These are phyloP conservation scores for Acephala macrosclerotiorum DNA, from an alignment of 2,329 filamentous ascomycete species.

Conservation along the genomic window DNA sequence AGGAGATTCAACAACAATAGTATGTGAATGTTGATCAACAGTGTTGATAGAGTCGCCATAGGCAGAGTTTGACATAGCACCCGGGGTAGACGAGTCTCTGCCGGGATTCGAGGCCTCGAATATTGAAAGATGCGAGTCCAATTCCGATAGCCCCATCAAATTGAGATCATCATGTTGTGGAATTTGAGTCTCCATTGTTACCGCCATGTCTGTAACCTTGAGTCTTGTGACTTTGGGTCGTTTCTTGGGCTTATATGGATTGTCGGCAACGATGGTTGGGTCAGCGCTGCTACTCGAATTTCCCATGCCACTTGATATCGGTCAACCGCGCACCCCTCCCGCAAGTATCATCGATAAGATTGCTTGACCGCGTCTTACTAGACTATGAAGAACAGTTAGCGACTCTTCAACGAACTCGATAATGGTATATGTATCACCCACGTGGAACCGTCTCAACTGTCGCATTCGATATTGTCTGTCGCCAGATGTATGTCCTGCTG, in stretches of 20 bases:
- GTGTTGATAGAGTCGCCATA: constrained; percentile 37
- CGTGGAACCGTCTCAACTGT: constrained; percentile 44
- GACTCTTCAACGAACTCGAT: constrained; percentile 32
- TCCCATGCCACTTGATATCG: constrained; percentile 40
- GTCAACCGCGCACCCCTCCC: constrained; percentile 35
- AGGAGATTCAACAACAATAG: constrained; percentile 40
- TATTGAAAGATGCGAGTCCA: constrained; percentile 47
- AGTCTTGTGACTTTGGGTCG: constrained; percentile 46
- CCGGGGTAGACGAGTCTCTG: constrained; percentile 40
- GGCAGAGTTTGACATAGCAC: constrained; percentile 39
- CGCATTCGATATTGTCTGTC: constrained; percentile 38
- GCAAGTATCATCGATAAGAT: constrained; percentile 34
- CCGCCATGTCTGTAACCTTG: constrained; percentile 45
- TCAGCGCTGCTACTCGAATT: constrained; percentile 39
- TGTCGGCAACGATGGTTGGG: constrained; percentile 35
- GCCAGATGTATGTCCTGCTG: constrained; percentile 29
- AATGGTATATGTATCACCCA: constrained; percentile 41
- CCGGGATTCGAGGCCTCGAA: constrained; percentile 41
- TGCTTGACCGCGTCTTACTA: constrained; percentile 24
- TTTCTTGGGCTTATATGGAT: constrained; percentile 43
- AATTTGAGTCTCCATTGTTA: constrained; percentile 44
- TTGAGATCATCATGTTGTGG: constrained; percentile 46
- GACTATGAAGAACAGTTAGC: constrained; percentile 35
- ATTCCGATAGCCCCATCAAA: constrained; percentile 46
- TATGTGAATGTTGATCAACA: constrained; percentile 34